Evolutionary conservation across 768 basidiomycete species (phyloP).

Genomic region (Gymnopilus junonius): DNA sequence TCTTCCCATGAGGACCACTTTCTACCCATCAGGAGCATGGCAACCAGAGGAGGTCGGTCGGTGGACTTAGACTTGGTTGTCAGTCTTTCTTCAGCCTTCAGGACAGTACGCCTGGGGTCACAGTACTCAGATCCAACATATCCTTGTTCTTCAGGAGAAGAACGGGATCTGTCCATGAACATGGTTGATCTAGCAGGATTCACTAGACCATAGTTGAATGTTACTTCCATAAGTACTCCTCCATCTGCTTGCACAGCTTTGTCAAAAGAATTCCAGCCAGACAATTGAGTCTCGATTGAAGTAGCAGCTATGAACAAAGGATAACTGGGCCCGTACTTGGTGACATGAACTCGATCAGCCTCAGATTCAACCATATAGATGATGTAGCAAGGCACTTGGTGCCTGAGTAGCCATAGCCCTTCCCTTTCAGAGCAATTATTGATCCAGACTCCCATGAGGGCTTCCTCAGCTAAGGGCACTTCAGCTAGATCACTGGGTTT

Average conservation of each 20-base stretch:
- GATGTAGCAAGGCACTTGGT: not conserved
- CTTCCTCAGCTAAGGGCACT: not conserved
- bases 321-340: no score
- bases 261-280: not conserved
- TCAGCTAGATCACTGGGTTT: accelerated
- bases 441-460: not conserved
- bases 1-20: not conserved
- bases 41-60: not conserved
- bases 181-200: not conserved
- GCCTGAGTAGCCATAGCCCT: not conserved
- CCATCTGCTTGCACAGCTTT: no score
- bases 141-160: not conserved
- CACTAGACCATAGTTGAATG: not conserved
- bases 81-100: accelerated
- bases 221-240: not conserved
- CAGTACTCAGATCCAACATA: not conserved
- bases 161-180: not conserved
- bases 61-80: not conserved
- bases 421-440: not conserved
- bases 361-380: not conserved
- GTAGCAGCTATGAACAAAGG: not conserved
- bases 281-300: not conserved
- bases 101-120: not conserved
- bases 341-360: not conserved
- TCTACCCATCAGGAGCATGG: not conserved